Evolutionary conservation across 805 yeast genomes (phyloP), one percentile per base, ranked within the genome.

Genomic region (Candida verbasci): DNA sequence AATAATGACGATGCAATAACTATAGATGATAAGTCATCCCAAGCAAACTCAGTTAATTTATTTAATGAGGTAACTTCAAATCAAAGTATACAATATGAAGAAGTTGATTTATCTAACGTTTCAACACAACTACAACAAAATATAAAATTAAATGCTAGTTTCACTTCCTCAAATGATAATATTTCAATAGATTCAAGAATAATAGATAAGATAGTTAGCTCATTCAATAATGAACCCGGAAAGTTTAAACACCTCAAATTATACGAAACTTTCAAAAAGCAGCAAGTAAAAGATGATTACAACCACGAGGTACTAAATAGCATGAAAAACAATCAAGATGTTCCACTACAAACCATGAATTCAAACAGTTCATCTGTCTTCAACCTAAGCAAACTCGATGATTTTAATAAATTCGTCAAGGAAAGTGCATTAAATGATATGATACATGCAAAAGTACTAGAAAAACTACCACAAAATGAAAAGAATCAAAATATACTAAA

Each of bases 371-470:
- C 31, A 17, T 60, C 67, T 0, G 47, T 60, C 4, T 62, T 65
- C 38, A 50, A 49, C 6, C 45, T 64, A 12, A 52, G 64, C 1
- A 37, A 48, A 5, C 43, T 65, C 14, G 65, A 61, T 41, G 73
- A 67, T 39, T 67, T 53, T 44, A 45, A 43, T 28, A 52, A 46
- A 28, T 67, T 56, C 39, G 52, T 62, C 9, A 56, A 55, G 36
- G 56, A 58, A 46, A 55, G 65, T 17, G 61, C 59, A 32, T 38
- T 65, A 21, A 58, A 64, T 39, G 65, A 66, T 33, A 33, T 35
- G 17, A 62, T 65, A 26, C 52, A 50, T 23, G 42, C 49, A 4
- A 48, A 49, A 38, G 39, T 52, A 24, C 34, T 30, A 14, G 36
- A 39, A 17, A 38, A 30, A 12, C 24, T 31, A 35, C 38, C 22